Evolutionary conservation across 768 basidiomycete species (phyloP), one percentile per base, ranked within the genome.

Genomic region (Stropharia rugosoannulata): DNA sequence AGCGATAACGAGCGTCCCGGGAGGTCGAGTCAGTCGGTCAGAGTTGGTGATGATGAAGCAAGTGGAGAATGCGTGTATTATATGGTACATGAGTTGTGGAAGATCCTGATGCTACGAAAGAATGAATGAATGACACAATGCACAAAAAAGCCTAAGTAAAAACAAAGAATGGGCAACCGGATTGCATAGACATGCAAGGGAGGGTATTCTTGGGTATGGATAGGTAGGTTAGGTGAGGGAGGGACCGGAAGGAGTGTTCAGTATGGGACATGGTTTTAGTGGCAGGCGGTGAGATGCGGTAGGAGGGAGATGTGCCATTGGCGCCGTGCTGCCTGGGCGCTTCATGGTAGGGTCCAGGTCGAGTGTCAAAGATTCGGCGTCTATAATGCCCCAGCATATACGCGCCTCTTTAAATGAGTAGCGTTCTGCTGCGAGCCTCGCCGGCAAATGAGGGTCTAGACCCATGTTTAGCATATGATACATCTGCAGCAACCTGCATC

Each of bases 401-500:
- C 29, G 29, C 7, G 29, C 29, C 29, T 32, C 29, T 7, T 7
- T 32, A 32, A 32, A 32, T 32, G 9, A 10, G 29, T 32, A 32
- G 7, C 6, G 29, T 32, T 32, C 29, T 32, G 29, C 29, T 32
- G 9, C 9, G 29, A 10, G 29, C 29, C 29, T 32, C 29, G 29
- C 29, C 29, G 2, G 22, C 4, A 22, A 22, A 22, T 22, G 22
- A 22, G 22, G 22, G 8, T 36, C 39, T 18, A 32, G 9, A 32
- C 10, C 15, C 22, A 36, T 15, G 51, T 45, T 64, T 59, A 67
- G 49, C 66, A 67, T 41, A 67, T 64, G 42, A 67, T 58, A 38
- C 66, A 67, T 47, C 63, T 56, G 55, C 66, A 67, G 51, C 66
- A 67, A n/a, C 62, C 62, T 6, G 62, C 57, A 35, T 55, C 60